Conservation (phyloP, 2,329 filamentous ascomycete genomes). For the Exophiala sp. region DNA sequence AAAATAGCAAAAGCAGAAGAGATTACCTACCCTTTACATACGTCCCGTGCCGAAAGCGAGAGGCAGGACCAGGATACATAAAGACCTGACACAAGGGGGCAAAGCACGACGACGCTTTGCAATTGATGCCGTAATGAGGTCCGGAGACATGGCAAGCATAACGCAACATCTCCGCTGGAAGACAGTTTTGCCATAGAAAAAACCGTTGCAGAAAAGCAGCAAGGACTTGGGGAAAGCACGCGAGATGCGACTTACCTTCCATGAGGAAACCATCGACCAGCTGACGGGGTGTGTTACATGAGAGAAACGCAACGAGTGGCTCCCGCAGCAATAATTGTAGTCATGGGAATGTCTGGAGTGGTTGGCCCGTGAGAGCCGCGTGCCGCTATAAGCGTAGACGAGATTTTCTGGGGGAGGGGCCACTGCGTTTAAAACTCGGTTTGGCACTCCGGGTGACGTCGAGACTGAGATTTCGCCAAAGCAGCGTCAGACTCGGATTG, state of each 20-base stretch:
- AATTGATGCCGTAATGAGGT: constrained; percentile 4
- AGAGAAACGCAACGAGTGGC: constrained; percentile 23
- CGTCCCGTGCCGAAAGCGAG: neutral
- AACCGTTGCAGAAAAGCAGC: constrained; percentile 2
- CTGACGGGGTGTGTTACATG: constrained; percentile 10
- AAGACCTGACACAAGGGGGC: neutral
- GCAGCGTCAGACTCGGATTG: no score
- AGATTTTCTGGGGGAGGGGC: neutral
- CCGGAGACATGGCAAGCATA: neutral
- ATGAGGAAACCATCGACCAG: neutral
- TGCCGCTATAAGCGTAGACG: neutral
- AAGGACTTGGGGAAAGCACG: neutral
- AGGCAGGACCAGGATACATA: neutral
- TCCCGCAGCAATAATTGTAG: constrained; percentile 10
- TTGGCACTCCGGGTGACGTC: no score
- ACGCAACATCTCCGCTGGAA: constrained; percentile 10
- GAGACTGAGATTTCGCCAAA: no score
- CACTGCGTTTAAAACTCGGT: no score
- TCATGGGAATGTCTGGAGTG: constrained; percentile 6
- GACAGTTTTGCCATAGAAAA: constrained; percentile 6
- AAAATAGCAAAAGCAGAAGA: no score
- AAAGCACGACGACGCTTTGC: neutral
- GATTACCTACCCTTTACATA: no score
- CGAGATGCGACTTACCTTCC: neutral
- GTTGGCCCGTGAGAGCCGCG: neutral